These are phyloP conservation scores for Rhodosporidiobolus sp. DNA, from an alignment of 768 basidiomycete genomes.

Conservation along the genomic window DNA sequence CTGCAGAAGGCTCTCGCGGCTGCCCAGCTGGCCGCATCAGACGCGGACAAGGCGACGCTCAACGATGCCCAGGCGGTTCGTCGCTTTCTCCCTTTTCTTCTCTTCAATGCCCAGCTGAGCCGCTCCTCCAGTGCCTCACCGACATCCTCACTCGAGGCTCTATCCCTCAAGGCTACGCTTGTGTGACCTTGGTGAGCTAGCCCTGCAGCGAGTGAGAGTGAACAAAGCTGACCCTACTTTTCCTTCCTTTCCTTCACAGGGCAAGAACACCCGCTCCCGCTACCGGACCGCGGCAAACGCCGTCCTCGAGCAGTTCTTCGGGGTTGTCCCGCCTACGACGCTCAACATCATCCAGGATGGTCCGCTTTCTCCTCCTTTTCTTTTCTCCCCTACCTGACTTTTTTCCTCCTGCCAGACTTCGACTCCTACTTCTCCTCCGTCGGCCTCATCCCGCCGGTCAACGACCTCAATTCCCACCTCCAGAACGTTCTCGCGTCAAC, in stretches of 20 bases:
- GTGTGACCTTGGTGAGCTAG: slow-evolving; percentile 2
- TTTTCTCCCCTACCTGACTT: background rate
- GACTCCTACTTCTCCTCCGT: slow-evolving; percentile 20
- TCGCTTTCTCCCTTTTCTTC: background rate
- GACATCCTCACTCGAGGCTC: slow-evolving; percentile 3
- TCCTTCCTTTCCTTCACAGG: background rate
- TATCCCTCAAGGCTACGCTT: slow-evolving; percentile 15
- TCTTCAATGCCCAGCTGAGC: background rate
- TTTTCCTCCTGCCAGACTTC: slow-evolving; percentile 1
- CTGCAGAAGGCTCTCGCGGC: slow-evolving; percentile 23
- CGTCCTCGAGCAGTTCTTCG: slow-evolving; percentile 22
- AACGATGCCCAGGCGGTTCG: slow-evolving; percentile 21
- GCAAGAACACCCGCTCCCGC: slow-evolving; percentile 5
- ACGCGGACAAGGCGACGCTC: slow-evolving; percentile 18
- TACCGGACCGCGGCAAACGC: slow-evolving; percentile 21
- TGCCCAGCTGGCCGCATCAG: slow-evolving; percentile 7
- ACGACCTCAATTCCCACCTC: slow-evolving; percentile 21
- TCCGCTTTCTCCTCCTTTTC: background rate
- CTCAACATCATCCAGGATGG: slow-evolving; percentile 18
- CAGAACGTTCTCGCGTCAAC: slow-evolving; percentile 24
- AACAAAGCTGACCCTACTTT: background rate
- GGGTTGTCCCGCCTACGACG: slow-evolving; percentile 21
- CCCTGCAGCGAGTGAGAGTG: background rate
- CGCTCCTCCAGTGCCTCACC: slow-evolving; percentile 7
- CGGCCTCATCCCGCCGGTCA: slow-evolving; percentile 25